Base-by-base conservation (phyloP, 805 yeast genomes). In the Candida awuae region DNA sequence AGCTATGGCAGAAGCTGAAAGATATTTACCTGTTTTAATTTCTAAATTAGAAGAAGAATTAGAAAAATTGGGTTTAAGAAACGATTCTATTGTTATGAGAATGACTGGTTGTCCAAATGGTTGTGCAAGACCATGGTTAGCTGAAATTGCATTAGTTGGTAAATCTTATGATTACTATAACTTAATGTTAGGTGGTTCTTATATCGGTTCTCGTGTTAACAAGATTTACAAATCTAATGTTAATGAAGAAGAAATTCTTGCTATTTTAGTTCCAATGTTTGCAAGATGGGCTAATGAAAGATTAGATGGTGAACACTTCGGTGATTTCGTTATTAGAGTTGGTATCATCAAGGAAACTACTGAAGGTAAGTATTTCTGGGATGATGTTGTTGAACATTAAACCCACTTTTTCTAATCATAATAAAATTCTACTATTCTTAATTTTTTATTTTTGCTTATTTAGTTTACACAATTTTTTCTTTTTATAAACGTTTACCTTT, bases 31-130 rank as follows among this genome's bases (percentile, higher is more conserved):
- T 8, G 80, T 71, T 35, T 71, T 90, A 52, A 75, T 90, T 50
- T 62, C 80, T 46, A 85, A 87, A 64, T 66, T 90, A 44, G 97
- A 90, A 62, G 74, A 68, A n/a, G 77, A 86, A 16, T 68, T 90
- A 42, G 97, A 90, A 63, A 95, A 87, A 55, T 77, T 79, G 49
- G 97, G 97, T 8, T 73, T 90, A 52, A 82, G 95, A 57, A 95
- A 87, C 54, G 97, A 90, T 63, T 80, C 95, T 7, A 73, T 90
- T 49, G 95, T 87, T 18, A 83, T 90, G 94, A 78, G 97, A 68
- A 88, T 90, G 97, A 90, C 97, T 22, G 97, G 97, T 41, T 90
- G 97, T 72, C 97, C 97, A 39, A 90, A 90, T 61, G 97, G 97
- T 50, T 90, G 97, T 70, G 92, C 97, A 18, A 79, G 97, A 62